Evolutionary conservation across 2,329 filamentous ascomycete genomes (phyloP).

Genomic region (Epichloe scottii): DNA sequence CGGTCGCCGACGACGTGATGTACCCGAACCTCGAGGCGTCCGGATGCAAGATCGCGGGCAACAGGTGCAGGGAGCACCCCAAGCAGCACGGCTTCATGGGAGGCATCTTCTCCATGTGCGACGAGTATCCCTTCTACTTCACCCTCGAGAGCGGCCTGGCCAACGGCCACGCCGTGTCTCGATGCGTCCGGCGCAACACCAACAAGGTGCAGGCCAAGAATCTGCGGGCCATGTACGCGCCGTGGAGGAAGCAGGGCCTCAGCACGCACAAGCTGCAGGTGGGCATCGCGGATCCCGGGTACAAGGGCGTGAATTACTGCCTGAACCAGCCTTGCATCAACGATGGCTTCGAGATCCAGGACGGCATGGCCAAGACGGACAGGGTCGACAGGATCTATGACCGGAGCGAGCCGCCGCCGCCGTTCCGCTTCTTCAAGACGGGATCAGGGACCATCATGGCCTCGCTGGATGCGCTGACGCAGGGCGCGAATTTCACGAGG

Average conservation of each 20-base stretch:
- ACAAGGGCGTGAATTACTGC: conserved; percentile 1
- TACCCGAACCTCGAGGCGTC: neutral
- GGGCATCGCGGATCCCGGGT: neutral
- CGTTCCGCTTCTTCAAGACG: conserved; percentile 1
- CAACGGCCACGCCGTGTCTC: neutral
- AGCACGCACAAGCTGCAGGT: neutral
- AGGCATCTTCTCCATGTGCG: neutral
- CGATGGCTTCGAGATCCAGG: conserved; percentile 3
- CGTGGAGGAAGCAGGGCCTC: neutral
- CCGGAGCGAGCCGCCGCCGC: neutral
- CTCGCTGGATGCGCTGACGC: neutral
- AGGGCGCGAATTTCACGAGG: neutral
- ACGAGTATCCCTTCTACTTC: conserved; percentile 1
- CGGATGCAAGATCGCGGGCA: neutral
- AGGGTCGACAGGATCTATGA: neutral
- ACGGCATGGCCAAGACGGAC: conserved; percentile 2
- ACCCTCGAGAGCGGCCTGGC: neutral
- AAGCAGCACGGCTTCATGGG: neutral
- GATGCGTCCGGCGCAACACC: neutral
- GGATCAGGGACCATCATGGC: neutral
- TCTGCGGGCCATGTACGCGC: neutral
- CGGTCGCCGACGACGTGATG: neutral
- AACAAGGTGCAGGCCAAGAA: neutral
- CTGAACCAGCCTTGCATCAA: conserved; percentile 4
- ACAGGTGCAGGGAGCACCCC: neutral